These are phyloP conservation scores for Aureobasidium zeae DNA, from an alignment of 2,329 filamentous ascomycete genomes.

Conservation along the genomic window DNA sequence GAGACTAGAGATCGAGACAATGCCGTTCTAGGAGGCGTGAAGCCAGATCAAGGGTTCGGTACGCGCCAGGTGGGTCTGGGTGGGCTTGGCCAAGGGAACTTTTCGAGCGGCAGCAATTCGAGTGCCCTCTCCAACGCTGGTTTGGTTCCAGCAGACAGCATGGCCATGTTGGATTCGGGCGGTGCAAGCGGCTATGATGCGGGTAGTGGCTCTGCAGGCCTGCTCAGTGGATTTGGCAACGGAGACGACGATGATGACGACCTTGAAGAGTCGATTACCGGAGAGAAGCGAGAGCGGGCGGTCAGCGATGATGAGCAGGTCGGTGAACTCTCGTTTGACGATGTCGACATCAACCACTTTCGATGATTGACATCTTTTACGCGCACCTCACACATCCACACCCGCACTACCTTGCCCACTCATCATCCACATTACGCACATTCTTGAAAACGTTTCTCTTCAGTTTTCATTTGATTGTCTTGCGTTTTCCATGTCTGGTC, in stretches of 20 bases:
- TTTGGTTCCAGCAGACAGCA: conserved; percentile 36
- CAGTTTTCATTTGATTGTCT: conserved; percentile 5
- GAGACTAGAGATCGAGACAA: conserved; percentile 95
- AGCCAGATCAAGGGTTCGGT: conserved; percentile 79
- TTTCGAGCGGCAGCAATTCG: conserved; percentile 36
- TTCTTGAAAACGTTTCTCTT: no score
- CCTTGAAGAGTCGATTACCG: conserved; percentile 55
- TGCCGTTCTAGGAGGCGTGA: conserved; percentile 90
- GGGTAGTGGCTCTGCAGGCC: conserved; percentile 21
- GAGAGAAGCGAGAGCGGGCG: conserved; percentile 34
- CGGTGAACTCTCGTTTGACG: conserved; percentile 54
- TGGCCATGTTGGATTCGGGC: conserved; percentile 28
- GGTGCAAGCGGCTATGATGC: conserved; percentile 27
- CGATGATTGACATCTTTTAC: conserved; percentile 35
- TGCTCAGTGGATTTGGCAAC: conserved; percentile 79
- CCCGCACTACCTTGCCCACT: neutral
- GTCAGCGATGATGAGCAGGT: conserved; percentile 54
- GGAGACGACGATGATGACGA: conserved; percentile 93
- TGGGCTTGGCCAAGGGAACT: conserved; percentile 35
- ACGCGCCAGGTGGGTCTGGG: conserved; percentile 45
- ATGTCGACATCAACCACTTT: conserved; percentile 50
- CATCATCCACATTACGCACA: neutral
- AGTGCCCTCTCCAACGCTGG: conserved; percentile 72
- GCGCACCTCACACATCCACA: conserved; percentile 11
- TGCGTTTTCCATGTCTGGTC: conserved; percentile 2